Conservation (phyloP, 1,284 basidiomycete species). For the Chondrostereum purpureum region DNA sequence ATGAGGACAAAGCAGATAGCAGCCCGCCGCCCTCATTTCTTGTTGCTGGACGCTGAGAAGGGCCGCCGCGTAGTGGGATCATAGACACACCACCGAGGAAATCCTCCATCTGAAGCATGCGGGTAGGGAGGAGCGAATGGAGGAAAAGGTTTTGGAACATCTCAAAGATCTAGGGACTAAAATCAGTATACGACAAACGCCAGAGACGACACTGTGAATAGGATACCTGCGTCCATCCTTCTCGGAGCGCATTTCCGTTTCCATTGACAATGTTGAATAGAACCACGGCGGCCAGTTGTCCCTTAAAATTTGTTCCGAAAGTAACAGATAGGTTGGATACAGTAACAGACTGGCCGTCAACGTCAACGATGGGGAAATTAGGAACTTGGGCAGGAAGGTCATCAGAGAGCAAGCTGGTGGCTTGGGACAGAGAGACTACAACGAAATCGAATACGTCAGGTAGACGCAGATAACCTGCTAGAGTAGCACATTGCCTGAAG, state of each 20-base stretch:
- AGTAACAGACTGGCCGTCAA: slow-evolving; percentile 86
- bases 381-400: slow-evolving; percentile 66
- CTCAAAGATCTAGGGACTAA: slow-evolving; percentile 74
- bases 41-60: slow-evolving; percentile 58
- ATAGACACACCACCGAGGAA: slow-evolving; percentile 86
- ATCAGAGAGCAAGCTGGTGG: slow-evolving; percentile 78
- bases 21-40: slow-evolving; percentile 80
- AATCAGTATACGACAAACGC: not conserved
- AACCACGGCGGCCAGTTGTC: slow-evolving; percentile 94
- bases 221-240: slow-evolving; percentile 87
- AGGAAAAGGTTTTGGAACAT: slow-evolving; percentile 97
- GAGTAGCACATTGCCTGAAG: slow-evolving; percentile 91
- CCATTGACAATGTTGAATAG: slow-evolving; percentile 98
- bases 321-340: slow-evolving; percentile 89
- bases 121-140: slow-evolving; percentile 82
- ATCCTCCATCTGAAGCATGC: slow-evolving; percentile 95
- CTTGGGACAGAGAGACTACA: slow-evolving; percentile 85
- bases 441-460: slow-evolving; percentile 97
- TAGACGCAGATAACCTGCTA: slow-evolving; percentile 84
- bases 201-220: slow-evolving; percentile 15
- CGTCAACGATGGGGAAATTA: slow-evolving; percentile 85
- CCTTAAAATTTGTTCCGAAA: slow-evolving; percentile 94
- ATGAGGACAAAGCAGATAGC: slow-evolving; percentile 91
- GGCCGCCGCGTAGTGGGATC: slow-evolving; percentile 79
- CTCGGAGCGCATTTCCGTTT: slow-evolving; percentile 89